These are phyloP conservation scores for Mycena olivaceomarginata DNA, from an alignment of 768 basidiomycete species.

Conservation along the genomic window DNA sequence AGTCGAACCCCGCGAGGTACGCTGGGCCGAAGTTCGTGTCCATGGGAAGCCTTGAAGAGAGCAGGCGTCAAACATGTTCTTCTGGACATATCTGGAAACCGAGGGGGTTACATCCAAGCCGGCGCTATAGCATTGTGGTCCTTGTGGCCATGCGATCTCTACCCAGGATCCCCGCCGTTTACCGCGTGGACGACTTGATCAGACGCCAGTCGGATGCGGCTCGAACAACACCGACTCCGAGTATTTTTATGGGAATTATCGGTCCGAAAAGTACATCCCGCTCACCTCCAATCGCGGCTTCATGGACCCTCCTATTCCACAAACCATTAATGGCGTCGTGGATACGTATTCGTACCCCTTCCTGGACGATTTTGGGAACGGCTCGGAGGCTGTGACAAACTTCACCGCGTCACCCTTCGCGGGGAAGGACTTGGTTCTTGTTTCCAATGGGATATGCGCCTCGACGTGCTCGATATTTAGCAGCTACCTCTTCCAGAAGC, in stretches of 20 bases:
- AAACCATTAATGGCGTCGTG: conserved; percentile 40
- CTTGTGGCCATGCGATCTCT: conserved; percentile 38
- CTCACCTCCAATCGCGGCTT: conserved; percentile 38
- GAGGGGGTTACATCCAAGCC: conserved; percentile 39
- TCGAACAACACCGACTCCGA: conserved; percentile 25
- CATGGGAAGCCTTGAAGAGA: conserved; percentile 26
- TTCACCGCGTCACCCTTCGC: conserved; percentile 40
- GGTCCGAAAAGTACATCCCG: conserved; percentile 17
- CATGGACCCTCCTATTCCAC: conserved; percentile 38
- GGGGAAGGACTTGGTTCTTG: conserved; percentile 38
- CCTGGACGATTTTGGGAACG: conserved; percentile 40
- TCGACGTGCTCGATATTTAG: conserved; percentile 41
- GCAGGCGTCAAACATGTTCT: conserved; percentile 42
- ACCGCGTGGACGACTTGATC: conserved; percentile 39
- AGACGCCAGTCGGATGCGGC: conserved; percentile 30
- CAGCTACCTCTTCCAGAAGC: conserved; percentile 43
- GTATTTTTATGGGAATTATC: conserved; percentile 40
- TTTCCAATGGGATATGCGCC: conserved; percentile 41
- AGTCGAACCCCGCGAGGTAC: too few species aligned
- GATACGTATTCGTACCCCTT: conserved; percentile 40
- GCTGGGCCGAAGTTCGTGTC: too few species aligned
- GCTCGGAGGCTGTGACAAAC: conserved; percentile 33
- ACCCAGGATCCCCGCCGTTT: conserved; percentile 40
- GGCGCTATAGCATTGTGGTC: conserved; percentile 38
- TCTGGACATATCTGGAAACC: conserved; percentile 43